These are phyloP conservation scores for Cicer arietinum DNA, from an alignment of 306 rosid genomes.

Conservation along the genomic window DNA sequence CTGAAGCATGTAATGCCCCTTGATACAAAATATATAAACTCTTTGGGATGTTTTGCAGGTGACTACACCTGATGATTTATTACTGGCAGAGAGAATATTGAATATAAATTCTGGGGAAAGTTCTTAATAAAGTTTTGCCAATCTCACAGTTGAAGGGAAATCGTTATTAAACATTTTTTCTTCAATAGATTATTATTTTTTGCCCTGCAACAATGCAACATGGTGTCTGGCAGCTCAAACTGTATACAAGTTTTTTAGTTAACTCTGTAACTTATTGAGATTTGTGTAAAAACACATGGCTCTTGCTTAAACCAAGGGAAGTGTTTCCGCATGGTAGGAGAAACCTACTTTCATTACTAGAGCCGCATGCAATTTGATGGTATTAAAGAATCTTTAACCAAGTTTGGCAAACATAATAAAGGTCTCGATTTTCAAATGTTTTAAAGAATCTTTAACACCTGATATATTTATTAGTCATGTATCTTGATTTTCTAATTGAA, in stretches of 20 bases:
- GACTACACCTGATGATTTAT: conserved; percentile 91
- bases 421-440: not conserved
- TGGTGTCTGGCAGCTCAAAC: conserved; percentile 20
- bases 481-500: not conserved
- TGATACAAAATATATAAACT: conserved; percentile 30
- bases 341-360: conserved; percentile 12
- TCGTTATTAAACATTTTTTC: conserved; percentile 16
- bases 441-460: not conserved
- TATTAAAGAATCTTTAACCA: not conserved
- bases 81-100: conserved; percentile 91
- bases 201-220: conserved; percentile 25
- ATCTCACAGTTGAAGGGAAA: conserved; percentile 35
- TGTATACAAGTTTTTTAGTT: not conserved
- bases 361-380: conserved; percentile 7
- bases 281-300: conserved; percentile 34
- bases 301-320: conserved; percentile 38
- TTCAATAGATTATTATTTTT: not conserved
- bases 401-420: conserved; percentile 10
- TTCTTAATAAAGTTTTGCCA: conserved; percentile 33
- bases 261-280: conserved; percentile 2
- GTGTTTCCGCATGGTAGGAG: conserved; percentile 30
- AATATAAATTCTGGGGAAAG: conserved; percentile 51
- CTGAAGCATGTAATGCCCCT: conserved; percentile 7
- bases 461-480: conserved; percentile 8
- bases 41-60: conserved; percentile 66